Conservation (phyloP, 805 yeast species). For the Babjeviella inositovora region DNA sequence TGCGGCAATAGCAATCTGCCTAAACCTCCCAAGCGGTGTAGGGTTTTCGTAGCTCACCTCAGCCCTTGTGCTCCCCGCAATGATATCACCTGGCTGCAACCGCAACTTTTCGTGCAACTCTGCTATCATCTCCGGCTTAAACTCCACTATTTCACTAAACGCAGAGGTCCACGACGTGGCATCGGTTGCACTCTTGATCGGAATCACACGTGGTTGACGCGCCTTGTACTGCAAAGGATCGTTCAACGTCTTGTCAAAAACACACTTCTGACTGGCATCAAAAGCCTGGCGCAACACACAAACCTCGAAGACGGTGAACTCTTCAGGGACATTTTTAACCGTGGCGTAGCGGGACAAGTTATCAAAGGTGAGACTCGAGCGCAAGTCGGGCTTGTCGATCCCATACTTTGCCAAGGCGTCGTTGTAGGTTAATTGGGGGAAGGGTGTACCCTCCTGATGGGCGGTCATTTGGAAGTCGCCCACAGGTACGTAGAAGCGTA, state of each 20-base stretch:
- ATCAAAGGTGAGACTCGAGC: constrained; percentile 37
- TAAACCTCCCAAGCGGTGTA: constrained; percentile 78
- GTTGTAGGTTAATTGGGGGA: constrained; percentile 38
- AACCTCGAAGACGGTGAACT: constrained; percentile 62
- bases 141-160: constrained; percentile 11
- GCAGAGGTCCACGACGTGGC: constrained; percentile 23
- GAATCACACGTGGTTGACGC: constrained; percentile 42
- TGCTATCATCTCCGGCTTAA: constrained; percentile 6
- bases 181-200: constrained; percentile 25
- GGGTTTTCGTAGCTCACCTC: constrained; percentile 73
- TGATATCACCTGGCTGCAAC: constrained; percentile 49
- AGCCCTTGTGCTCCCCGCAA: constrained; percentile 71
- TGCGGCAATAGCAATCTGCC: constrained; percentile 54
- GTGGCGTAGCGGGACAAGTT: constrained; percentile 25
- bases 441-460: constrained; percentile 6
- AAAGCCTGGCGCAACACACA: constrained; percentile 42
- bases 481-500: constrained; percentile 19
- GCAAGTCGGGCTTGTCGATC: constrained; percentile 86
- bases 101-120: constrained; percentile 15
- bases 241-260: constrained; percentile 12
- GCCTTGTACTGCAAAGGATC: constrained; percentile 27
- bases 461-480: constrained; percentile 13
- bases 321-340: constrained; percentile 9
- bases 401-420: constrained; percentile 69
- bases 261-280: constrained; percentile 7